Base-by-base conservation (phyloP, 169 alveolate species). In the Plasmodium relictum region DNA sequence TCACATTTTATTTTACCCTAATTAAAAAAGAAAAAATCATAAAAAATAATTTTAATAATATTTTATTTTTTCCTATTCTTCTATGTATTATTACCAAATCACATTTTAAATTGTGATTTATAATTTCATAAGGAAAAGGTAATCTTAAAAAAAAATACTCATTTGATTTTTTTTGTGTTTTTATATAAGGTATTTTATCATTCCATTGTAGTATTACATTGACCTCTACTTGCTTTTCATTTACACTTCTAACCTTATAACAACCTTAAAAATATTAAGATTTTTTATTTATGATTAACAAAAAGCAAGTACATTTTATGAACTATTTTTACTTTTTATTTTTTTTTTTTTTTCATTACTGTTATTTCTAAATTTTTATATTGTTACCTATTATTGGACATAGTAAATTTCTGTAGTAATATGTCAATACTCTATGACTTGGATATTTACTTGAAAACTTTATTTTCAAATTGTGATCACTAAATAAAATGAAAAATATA, bases 1-100 rank as follows among this genome's bases (percentile, higher is more conserved):
- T 76, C 88, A 56, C 44, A 16, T 14, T 62, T 50, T 39, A 76
- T 37, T 50, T 76, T 76, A 7, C 88, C 88, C 88, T 76, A 61
- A 31, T 39, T 20, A 41, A 63, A 45, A 39, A 59, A 73, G 31
- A 37, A 66, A 42, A 45, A 48, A 45, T 7, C 9, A 70, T 24
- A 16, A 22, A 48, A 26, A 70, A 18, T 6, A 31, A 70, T 24
- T n/a, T 44, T 20, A 44, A 22, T 10, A 37, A 2, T 31, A 31
- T 31, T 2, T 31, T 31, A 31, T 31, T 31, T 31, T 31, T 31
- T 31, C 3, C 18, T 22, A 12, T 16, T 16, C 16, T 73, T 24
- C 41, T 73, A 56, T n/a, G 20, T 6, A 14, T 24, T 45, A 14
- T 45, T 76, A 76, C 76, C 68, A 76, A 0, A 14, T 76, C 61